Base-by-base conservation (phyloP, 805 yeast species). In the Scheffersomyces lignosus region DNA sequence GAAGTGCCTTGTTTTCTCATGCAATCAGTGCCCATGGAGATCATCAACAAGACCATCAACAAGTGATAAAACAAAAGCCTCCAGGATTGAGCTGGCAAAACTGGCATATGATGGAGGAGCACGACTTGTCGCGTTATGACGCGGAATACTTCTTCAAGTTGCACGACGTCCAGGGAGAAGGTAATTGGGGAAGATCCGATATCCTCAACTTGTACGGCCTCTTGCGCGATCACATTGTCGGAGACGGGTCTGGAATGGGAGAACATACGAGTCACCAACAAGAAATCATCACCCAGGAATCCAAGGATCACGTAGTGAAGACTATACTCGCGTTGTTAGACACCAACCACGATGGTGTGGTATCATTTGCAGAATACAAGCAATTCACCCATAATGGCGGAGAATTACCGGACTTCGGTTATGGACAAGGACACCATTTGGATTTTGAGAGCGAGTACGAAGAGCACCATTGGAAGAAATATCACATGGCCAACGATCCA, bases 391-490 rank as follows among this genome's bases (percentile, higher is more conserved):
- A 60, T 2, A 62, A 59, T 9, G 95, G 95, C 6, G 83, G 84
- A 1, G 77, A 77, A 44, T 77, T 91, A 54, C 97, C 97, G 1
- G 97, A 91, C 60, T 80, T 90, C 58, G 95, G 96, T 6, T 80
- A 82, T 41, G 98, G 97, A 20, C 90, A 87, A 5, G 96, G 96
- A 18, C 96, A 90, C 55, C 96, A 90, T 64, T 83, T 89, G 24
- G 96, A 87, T 64, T 91, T 89, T 54, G 98, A 90, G 61, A 75
- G 79, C 48, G 97, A 90, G 58, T 91, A 90, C 57, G 97, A 91
- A 58, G 81, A 87, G 39, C 97, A 90, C 59, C 98, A 90, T 60
- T 91, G 97, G 97, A 77, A 81, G 42, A 70, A 88, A 62, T 82
- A 73, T 54, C 93, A 86, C 56, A 72, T 77, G 38, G 79, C 86